A percentile compares a stretch with the other conserved stretches of the same genome.
Evolutionary conservation across 2,329 filamentous ascomycete species (phyloP).

Genomic region (Penicillium sp.): DNA sequence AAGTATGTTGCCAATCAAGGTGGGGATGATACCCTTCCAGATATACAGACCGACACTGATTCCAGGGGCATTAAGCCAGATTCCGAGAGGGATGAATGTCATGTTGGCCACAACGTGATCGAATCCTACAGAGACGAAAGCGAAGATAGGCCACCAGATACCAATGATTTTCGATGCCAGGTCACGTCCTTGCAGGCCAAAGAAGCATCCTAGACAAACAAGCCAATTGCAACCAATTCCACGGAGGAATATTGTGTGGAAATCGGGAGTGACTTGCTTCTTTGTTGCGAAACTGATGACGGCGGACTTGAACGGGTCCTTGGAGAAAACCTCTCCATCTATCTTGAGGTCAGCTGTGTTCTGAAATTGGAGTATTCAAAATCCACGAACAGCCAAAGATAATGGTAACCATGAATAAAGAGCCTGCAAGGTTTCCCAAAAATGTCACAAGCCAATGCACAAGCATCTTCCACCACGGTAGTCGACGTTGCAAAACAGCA

Average conservation of each 20-base stretch:
- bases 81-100: conserved; percentile 57
- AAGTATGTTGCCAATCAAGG: conserved; percentile 57
- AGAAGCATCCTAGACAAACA: conserved; percentile 57
- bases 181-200: conserved; percentile 53
- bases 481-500: conserved; percentile 48
- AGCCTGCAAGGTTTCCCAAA: conserved; percentile 54
- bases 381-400: conserved; percentile 51
- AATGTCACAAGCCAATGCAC: conserved; percentile 54
- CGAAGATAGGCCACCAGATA: conserved; percentile 62
- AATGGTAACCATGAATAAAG: conserved; percentile 53
- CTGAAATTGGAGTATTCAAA: background rate
- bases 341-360: background rate
- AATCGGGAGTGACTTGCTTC: conserved; percentile 55
- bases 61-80: conserved; percentile 52
- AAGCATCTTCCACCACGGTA: conserved; percentile 43
- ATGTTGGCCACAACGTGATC: conserved; percentile 64
- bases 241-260: conserved; percentile 59
- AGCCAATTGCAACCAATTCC: conserved; percentile 63
- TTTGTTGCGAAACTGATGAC: conserved; percentile 52
- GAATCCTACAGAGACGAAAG: conserved; percentile 57
- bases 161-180: conserved; percentile 58
- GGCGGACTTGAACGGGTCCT: conserved; percentile 50
- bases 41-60: conserved; percentile 58
- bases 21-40: conserved; percentile 61
- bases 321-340: conserved; percentile 54